Base-by-base conservation (phyloP, 208 protist genomes). In the Crithidia acanthocephali region DNA sequence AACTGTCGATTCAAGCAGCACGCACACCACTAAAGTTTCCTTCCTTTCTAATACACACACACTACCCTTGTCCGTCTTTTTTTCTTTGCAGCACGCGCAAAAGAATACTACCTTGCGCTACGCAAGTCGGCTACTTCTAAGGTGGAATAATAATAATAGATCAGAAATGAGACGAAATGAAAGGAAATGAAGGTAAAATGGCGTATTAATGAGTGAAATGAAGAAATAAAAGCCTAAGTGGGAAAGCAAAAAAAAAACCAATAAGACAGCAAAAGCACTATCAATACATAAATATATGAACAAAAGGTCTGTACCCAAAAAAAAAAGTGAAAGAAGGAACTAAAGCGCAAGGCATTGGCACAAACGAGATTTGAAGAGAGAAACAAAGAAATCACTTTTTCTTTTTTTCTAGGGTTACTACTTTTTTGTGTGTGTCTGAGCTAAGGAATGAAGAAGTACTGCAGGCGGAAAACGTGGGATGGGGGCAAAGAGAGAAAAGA, bases 61-160 rank as follows among this genome's bases (percentile, higher is more conserved):
- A 27, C 16, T 27, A 33, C 45, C 28, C 48, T 52, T 27, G 42
- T 58, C 25, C 27, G 2, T 48, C 13, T 40, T 60, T 53, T 13
- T 25, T 30, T n/a, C 18, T 68, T 16, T 2, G 28, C 60, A 22
- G 62, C 30, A 22, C 44, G 44, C 45, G 42, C 22, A 53, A 16
- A 61, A 18, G 40, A 30, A 23, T 47, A 50, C 60, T 66, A 66
- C 30, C 47, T 56, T 66, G 60, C 62, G 62, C 62, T 68, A 68
- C 47, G 62, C 62, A 58, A 68, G 62, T 68, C 62, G 16, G 23
- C 62, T 68, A 58, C 35, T 68, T 45, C 62, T 68, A 68, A 33
- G 6, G 13, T 28, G 72, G 2, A 32, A 59, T 6, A 57, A 25
- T 3, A 40, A 28, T 15, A 63, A 37, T n/a, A 37, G 25, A 57